Conservation (phyloP, 73 alveolate species). For the Stentor roeselii region DNA sequence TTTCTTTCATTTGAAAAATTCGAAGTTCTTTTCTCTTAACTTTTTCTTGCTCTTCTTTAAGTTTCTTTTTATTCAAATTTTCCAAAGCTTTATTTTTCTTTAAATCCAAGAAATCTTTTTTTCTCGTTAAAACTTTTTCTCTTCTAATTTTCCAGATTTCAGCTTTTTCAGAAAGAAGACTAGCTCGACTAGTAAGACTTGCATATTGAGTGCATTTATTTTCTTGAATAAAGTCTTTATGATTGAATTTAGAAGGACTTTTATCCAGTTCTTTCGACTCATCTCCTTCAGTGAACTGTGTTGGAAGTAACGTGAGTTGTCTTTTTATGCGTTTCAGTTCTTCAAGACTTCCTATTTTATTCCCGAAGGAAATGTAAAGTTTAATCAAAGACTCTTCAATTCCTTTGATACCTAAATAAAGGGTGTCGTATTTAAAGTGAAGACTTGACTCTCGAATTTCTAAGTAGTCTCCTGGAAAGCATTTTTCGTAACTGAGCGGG, state of each 20-base stretch:
- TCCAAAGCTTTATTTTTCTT: neutral
- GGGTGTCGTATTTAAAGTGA: neutral
- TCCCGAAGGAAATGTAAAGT: neutral
- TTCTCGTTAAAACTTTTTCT: neutral
- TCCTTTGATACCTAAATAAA: neutral
- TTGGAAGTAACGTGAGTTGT: neutral
- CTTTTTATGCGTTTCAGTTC: neutral
- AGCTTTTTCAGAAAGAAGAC: neutral
- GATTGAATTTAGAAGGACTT: neutral
- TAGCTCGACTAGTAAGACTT: neutral
- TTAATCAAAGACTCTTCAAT: neutral
- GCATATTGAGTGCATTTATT: neutral
- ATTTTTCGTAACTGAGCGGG: neutral
- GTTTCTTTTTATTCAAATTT: neutral
- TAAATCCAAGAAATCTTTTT: neutral
- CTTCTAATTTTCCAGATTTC: neutral
- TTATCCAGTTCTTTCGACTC: neutral
- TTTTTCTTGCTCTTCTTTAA: neutral
- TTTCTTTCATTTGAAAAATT: too few species aligned
- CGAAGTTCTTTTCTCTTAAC: neutral
- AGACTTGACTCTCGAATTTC: neutral
- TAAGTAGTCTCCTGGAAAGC: neutral
- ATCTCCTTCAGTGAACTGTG: neutral
- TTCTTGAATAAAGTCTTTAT: neutral
- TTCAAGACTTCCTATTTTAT: neutral